Evolutionary conservation across 139 green algal species (phyloP).

Genomic region (Chlamydomonas schloesseri): DNA sequence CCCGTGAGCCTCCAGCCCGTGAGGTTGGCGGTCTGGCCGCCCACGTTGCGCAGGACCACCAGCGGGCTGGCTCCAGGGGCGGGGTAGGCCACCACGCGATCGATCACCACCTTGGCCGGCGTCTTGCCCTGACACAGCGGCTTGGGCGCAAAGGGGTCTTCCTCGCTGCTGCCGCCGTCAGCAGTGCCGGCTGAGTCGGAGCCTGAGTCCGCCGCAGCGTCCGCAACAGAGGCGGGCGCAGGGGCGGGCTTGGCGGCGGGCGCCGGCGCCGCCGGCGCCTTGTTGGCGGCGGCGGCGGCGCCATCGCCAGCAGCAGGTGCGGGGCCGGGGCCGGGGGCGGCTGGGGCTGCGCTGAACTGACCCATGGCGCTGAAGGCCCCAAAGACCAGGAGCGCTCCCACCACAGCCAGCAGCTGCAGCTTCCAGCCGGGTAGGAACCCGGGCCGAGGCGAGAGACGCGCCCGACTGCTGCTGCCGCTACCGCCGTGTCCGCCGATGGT

Average conservation of each 20-base stretch:
- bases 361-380: not conserved
- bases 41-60: constrained; percentile 63
- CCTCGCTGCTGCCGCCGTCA: not conserved
- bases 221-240: not conserved
- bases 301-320: too few species aligned
- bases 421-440: not conserved
- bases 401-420: not conserved
- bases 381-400: not conserved
- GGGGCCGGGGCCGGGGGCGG: not conserved
- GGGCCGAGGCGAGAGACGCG: too few species aligned
- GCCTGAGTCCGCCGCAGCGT: too few species aligned
- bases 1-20: constrained; percentile 58
- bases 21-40: constrained; percentile 65
- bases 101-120: constrained; percentile 56
- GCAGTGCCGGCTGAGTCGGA: not conserved
- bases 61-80: not conserved
- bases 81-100: constrained; percentile 54
- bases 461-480: not conserved
- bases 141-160: not conserved
- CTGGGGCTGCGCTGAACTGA: not conserved
- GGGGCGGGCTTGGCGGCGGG: not conserved
- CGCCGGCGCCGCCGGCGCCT: not conserved
- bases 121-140: constrained; percentile 52
- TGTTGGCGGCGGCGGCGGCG: not conserved
- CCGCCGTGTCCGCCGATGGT: too few species aligned